These are phyloP conservation scores for Clarireedia hainanense DNA, from an alignment of 2,329 filamentous ascomycete species.

Conservation along the genomic window DNA sequence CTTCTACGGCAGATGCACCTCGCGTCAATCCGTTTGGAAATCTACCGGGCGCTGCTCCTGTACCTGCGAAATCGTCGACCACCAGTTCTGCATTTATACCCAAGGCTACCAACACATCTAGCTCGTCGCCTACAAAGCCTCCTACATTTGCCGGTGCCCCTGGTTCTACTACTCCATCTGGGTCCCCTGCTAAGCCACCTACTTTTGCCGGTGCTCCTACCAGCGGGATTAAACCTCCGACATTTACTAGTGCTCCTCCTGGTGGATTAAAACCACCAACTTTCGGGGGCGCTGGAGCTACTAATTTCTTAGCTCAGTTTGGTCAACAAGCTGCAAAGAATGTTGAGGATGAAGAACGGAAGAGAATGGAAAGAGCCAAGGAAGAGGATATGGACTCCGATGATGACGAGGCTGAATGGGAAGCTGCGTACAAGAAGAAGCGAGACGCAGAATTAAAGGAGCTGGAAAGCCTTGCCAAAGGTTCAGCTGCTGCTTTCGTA, in stretches of 20 bases:
- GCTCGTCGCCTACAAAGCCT: conserved; percentile 3
- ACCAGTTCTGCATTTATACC: conserved; percentile 1
- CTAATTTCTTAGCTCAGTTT: conserved; percentile 24
- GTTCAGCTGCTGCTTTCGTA: conserved; percentile 14
- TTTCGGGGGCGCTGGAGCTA: conserved; percentile 17
- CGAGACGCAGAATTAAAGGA: conserved; percentile 15
- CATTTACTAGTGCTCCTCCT: not conserved
- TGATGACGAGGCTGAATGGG: conserved; percentile 24
- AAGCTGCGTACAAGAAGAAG: conserved; percentile 18
- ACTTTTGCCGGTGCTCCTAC: not conserved
- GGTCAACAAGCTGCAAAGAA: conserved; percentile 15
- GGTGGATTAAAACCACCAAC: conserved; percentile 19
- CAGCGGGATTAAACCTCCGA: conserved; percentile 3
- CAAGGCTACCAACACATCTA: not conserved
- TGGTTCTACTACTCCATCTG: not conserved
- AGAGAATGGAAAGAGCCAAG: conserved; percentile 22
- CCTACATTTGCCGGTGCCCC: not conserved
- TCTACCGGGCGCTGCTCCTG: conserved; percentile 17
- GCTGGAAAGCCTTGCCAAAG: conserved; percentile 17
- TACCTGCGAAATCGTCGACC: conserved; percentile 6
- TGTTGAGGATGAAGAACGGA: conserved; percentile 18
- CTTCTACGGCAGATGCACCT: conserved; percentile 14
- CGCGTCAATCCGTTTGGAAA: conserved; percentile 24
- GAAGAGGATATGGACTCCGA: conserved; percentile 26
- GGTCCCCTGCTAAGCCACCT: not conserved